Percentiles rank a stretch among this genome's conserved stretches.
Evolutionary conservation across 768 basidiomycete species (phyloP).

Genomic region (Chalciporus chontae): DNA sequence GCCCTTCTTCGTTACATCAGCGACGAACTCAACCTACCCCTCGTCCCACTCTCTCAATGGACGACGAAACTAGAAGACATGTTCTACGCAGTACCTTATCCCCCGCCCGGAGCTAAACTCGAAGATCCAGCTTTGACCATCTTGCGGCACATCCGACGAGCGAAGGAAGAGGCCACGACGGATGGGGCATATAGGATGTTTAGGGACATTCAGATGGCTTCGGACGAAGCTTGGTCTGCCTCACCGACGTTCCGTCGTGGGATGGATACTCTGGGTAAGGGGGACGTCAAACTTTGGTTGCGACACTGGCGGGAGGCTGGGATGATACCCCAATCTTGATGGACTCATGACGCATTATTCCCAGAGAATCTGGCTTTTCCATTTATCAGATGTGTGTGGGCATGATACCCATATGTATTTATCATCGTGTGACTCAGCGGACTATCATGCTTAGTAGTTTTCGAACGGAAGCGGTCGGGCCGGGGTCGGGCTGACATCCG

Average conservation of each 20-base stretch:
- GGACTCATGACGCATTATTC: too few species aligned
- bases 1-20: slow-evolving; percentile 8
- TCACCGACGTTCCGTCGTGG: slow-evolving; percentile 7
- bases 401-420: too few species aligned
- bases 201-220: background rate
- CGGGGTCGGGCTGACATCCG: too few species aligned
- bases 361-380: too few species aligned
- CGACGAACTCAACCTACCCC: slow-evolving; percentile 6
- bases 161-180: background rate
- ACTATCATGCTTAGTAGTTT: too few species aligned
- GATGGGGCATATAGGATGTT: slow-evolving; percentile 1
- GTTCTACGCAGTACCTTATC: background rate
- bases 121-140: slow-evolving; percentile 5
- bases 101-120: background rate
- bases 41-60: slow-evolving; percentile 12
- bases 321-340: background rate
- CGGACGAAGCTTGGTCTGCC: slow-evolving; percentile 7
- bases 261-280: background rate
- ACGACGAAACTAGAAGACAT: slow-evolving; percentile 5
- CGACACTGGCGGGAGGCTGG: slow-evolving; percentile 5
- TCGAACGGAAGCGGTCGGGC: too few species aligned
- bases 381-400: too few species aligned
- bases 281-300: slow-evolving; percentile 10
- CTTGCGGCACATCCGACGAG: background rate
- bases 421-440: too few species aligned